Evolutionary conservation across 2,329 filamentous ascomycete species (phyloP), one percentile per base, ranked within the genome.

Genomic region (Penicillium sp.): DNA sequence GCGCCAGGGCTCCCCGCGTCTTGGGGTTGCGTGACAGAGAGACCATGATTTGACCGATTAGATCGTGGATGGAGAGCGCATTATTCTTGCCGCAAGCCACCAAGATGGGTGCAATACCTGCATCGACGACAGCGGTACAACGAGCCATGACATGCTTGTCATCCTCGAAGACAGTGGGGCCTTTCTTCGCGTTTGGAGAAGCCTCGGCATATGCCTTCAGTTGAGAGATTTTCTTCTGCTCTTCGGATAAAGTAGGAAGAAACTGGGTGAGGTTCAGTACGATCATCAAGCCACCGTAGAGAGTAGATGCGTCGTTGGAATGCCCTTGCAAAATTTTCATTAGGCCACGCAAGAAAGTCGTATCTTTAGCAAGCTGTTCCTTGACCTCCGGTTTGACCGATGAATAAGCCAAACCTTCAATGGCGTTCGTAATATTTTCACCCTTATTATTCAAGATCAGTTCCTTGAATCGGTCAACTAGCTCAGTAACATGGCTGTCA

Each of bases 181-280:
- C 74, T 1, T 81, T 77, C n/a, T 85, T 73, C 71, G 92, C 93
- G 5, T 88, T 87, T 0, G 92, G 90, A 72, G 89, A 88, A 0
- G 92, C 91, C 73, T 96, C 92, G 15, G 95, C 95, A 71, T 98
- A 99, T 2, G 93, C 92, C 81, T 96, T 97, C 49, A 99, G 85
- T 75, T 99, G 91, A 6, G 86, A 86, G 81, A 99, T 92, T 72
- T 91, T 92, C 80, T 94, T 95, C 71, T 97, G 90, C 76, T 99
- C 95, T 66, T 97, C 94, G 0, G 92, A 90, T 46, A 93, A 83
- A 7, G 83, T 82, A 7, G 93, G 93, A 46, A 87, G 85, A 74
- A 96, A 98, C 31, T 86, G 84, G 15, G 92, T 96, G 56, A 99
- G 81, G 72, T 98, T 97, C 58, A 88, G 83, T 67, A 98, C 85